Base-by-base conservation (phyloP, 2,329 filamentous ascomycete species). In the Ascochyta lentis region DNA sequence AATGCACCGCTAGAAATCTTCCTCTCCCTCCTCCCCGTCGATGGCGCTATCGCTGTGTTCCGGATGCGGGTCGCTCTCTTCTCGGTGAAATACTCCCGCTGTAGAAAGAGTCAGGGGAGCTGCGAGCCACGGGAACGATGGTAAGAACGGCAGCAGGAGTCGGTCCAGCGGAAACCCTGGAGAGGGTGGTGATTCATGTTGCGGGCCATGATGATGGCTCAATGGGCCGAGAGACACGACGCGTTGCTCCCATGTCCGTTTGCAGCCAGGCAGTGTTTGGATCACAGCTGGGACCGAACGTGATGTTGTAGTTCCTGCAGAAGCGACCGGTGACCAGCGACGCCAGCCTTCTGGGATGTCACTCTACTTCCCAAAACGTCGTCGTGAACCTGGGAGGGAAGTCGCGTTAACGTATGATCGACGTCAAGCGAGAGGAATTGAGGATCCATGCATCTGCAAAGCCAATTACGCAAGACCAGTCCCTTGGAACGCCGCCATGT, bases 1-100 rank as follows among this genome's bases (percentile, higher is more conserved):
- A 29, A 16, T 23, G 39, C 19, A 34, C 15, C 45, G 48, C 54
- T 51, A 58, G 56, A 52, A 55, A 43, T 53, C 46, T 58, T 49
- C 44, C 23, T 46, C 22, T 33, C 33, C 19, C 19, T 19, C 19
- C 19, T 19, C 19, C 19, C 19, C 19, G 19, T 19, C 19, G 19
- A 19, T 19, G 31, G 41, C 16, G 15, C 19, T 8, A 3, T 49
- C 26, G 35, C 53, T 31, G 24, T 42, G 24, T 50, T 42, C 35
- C 29, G n/a, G 24, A 34, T 41, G n/a, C 31, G 41, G 38, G 31
- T 35, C 31, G 23, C 42, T 49, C 34, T 24, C 22, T 38, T 13
- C 22, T 46, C 35, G 22, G n/a, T 37, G 39, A 39, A 22, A 2
- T 26, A 29, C 23, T 37, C 50, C 43, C 19, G 19, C 31, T 26